These are phyloP conservation scores for Geotrichum aggregatum DNA, from an alignment of 1,139 yeast genomes.

Conservation along the genomic window DNA sequence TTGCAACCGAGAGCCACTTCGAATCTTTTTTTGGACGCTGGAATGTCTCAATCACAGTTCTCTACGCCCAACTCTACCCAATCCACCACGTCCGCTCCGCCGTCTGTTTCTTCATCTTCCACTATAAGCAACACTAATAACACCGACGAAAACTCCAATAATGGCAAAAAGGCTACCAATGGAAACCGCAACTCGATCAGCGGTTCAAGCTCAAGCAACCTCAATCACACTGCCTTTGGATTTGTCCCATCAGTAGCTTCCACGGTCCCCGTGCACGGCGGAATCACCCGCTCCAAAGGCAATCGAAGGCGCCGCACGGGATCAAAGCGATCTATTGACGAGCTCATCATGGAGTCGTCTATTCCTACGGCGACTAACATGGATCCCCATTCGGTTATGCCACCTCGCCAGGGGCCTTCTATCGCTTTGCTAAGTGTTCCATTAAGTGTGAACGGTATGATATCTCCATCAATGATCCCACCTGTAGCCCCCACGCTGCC, in stretches of 20 bases:
- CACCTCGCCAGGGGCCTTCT: conserved; percentile 5
- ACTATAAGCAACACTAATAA: no score
- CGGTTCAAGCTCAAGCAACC: neutral
- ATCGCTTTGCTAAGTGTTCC: neutral
- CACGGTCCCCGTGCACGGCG: conserved; percentile 1
- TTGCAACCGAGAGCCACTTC: neutral
- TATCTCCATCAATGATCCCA: neutral
- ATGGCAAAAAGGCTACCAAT: neutral
- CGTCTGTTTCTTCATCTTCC: neutral
- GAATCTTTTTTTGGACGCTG: neutral
- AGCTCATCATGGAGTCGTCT: conserved; percentile 30
- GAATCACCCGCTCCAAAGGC: neutral
- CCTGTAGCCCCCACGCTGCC: conserved; percentile 28
- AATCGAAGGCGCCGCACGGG: conserved; percentile 8
- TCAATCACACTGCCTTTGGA: neutral
- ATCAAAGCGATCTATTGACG: conserved; percentile 33
- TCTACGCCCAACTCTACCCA: neutral
- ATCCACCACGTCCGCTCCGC: neutral
- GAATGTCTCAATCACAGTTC: neutral
- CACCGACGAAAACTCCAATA: neutral
- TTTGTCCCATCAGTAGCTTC: neutral
- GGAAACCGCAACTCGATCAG: neutral
- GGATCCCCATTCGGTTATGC: conserved; percentile 4
- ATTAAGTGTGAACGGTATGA: neutral
- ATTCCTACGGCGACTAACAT: conserved; percentile 26